Percentiles rank a stretch among this genome's conserved stretches.
phyloP scores from a whole-genome alignment of 2,329 filamentous ascomycete species.

The Ceratocystis diversiconidia region DNA sequence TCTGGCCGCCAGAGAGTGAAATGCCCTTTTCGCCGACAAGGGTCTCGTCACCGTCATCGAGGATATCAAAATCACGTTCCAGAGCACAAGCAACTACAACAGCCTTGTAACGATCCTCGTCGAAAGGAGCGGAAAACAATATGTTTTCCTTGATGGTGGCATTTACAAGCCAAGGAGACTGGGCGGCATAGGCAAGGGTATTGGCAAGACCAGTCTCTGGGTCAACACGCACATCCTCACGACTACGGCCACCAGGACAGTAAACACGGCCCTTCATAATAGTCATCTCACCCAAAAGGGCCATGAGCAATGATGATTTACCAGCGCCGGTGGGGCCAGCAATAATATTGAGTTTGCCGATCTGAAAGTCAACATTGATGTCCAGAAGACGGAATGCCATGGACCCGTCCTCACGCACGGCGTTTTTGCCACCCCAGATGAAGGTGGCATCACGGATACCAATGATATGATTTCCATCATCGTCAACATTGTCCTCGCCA shows the following conservation, averaged over 20 bases:
- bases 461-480: conserved; percentile 58
- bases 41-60: conserved; percentile 85
- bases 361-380: conserved; percentile 64
- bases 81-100: conserved; percentile 86
- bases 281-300: conserved; percentile 90
- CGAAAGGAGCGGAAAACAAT: conserved; percentile 66
- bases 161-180: conserved; percentile 94
- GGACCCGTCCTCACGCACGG: conserved; percentile 48
- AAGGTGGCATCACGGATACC: conserved; percentile 76
- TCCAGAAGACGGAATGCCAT: conserved; percentile 73
- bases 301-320: conserved; percentile 94
- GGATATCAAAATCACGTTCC: conserved; percentile 78
- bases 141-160: conserved; percentile 95
- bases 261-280: conserved; percentile 65
- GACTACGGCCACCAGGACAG: conserved; percentile 70
- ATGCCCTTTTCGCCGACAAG: conserved; percentile 96
- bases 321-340: conserved; percentile 86
- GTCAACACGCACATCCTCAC: conserved; percentile 70
- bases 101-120: conserved; percentile 70
- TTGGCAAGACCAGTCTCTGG: conserved; percentile 77
- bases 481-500: conserved; percentile 51
- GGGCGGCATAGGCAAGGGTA: conserved; percentile 88
- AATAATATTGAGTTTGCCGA: conserved; percentile 83
- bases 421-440: conserved; percentile 66
- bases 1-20: conserved; percentile 89